A percentile compares a stretch with the other conserved stretches of the same genome.
Evolutionary conservation across 148 eudicot species (phyloP).

Genomic region (Dianthus caryophyllus): DNA sequence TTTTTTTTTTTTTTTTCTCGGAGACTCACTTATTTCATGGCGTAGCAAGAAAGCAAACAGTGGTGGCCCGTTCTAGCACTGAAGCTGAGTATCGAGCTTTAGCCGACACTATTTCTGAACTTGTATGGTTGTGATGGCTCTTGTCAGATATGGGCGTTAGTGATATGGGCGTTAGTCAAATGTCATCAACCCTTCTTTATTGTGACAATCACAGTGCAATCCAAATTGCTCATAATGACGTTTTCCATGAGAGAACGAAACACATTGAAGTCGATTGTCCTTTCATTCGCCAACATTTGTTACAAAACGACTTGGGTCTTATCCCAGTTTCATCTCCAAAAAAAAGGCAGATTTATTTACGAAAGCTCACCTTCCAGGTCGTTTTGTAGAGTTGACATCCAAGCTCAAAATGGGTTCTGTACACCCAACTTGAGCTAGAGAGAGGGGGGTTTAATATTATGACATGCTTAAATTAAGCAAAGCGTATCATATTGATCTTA

Average conservation of each 20-base stretch:
- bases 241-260: no score
- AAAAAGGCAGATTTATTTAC: not conserved
- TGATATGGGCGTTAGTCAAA: not conserved
- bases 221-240: no score
- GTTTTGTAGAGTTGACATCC: conserved; percentile 5
- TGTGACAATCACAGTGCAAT: conserved; percentile 17
- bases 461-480: no score
- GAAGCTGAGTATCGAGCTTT: conserved; percentile 8
- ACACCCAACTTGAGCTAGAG: conserved; percentile 12
- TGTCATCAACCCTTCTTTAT: not conserved
- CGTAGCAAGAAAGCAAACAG: not conserved
- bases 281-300: conserved; percentile 7
- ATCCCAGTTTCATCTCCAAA: not conserved
- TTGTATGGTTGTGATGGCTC: not conserved
- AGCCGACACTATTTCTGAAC: conserved; percentile 4
- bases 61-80: no score
- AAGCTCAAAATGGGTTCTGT: conserved; percentile 9
- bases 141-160: no score
- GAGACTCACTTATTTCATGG: not conserved
- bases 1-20: no score
- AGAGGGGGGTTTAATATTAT: conserved; percentile 6
- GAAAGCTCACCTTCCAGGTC: not conserved
- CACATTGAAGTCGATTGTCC: no score
- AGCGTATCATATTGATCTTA: no score
- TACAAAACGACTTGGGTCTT: not conserved